Evolutionary conservation across 495 filamentous ascomycete genomes (phyloP).

Genomic region (Podospora conica): DNA sequence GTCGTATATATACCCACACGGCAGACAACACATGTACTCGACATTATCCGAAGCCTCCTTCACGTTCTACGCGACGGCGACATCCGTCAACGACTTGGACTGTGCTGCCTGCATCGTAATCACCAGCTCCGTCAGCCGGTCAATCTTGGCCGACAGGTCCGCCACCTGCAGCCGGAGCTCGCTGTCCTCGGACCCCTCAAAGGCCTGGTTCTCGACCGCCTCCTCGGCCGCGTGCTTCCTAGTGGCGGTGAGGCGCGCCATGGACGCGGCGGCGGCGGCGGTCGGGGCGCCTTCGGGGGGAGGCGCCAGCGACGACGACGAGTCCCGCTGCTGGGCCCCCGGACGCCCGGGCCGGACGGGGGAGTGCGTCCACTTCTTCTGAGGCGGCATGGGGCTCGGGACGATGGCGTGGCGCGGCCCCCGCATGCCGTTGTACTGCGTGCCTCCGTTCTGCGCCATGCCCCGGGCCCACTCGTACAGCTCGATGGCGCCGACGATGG

Average conservation of each 20-base stretch:
- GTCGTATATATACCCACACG: neutral
- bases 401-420: constrained; percentile 18
- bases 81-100: constrained; percentile 16
- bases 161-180: constrained; percentile 40
- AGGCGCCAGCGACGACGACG: constrained; percentile 13
- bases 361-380: constrained; percentile 5
- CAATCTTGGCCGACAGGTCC: constrained; percentile 43
- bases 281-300: no score
- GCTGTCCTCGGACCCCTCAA: constrained; percentile 24
- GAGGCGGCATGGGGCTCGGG: constrained; percentile 8
- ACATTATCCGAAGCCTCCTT: neutral
- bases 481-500: constrained; percentile 46
- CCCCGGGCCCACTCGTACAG: constrained; percentile 41
- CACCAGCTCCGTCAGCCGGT: constrained; percentile 40
- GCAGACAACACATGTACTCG: neutral
- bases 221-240: constrained; percentile 18
- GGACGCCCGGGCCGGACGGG: neutral
- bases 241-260: neutral
- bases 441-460: constrained; percentile 27
- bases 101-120: constrained; percentile 32
- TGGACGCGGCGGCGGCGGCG: neutral
- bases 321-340: constrained; percentile 1
- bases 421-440: constrained; percentile 27
- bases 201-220: constrained; percentile 25
- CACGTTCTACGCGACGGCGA: constrained; percentile 11